Evolutionary conservation across 768 basidiomycete species (phyloP), one percentile per base, ranked within the genome.

Genomic region (Panaeolus cyanescens): DNA sequence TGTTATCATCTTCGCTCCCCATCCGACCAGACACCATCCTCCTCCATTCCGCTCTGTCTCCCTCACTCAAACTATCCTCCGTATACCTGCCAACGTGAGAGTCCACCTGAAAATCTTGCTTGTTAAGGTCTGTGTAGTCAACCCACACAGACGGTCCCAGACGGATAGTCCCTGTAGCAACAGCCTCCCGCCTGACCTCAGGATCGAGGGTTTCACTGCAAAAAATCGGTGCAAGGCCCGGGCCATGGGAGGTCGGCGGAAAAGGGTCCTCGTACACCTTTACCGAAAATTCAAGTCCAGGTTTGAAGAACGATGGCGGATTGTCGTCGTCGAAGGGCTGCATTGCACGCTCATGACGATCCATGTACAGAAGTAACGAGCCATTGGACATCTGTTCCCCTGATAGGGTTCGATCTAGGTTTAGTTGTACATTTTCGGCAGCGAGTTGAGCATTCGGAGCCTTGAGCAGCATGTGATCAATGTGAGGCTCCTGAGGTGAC

Each of bases 401-500:
- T 20, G 61, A 39, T 9, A 60, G 40, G 4, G 17, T 4, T 15
- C 22, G 34, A 20, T 67, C 60, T 45, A 70, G 58, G 28, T 59
- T 60, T 8, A 72, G 58, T 3, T 15, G 31, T n/a, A 75, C 68
- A 32, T 59, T 42, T 28, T 65, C 67, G 1, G 68, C 56, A 12
- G 62, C 60, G 6, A 75, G 59, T 56, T 75, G 72, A 6, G 62
- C 63, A 39, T 75, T 75, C 1, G 74, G 71, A 4, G 71, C 64
- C 2, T 55, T 59, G 30, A 67, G 54, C n/a, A 72, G 65, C 39
- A 71, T 65, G 61, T 79, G 79, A 36, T 79, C 77, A 57, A 80
- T 66, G 65, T 75, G 70, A 20, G 53, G 40, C 42, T 75, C 64
- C 39, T 59, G 42, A 4, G 40, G 12, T 4, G 70, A 70, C 28